phyloP scores from a whole-genome alignment of 371 early-diverging fungal genomes.

The Fennellomyces sp. region DNA sequence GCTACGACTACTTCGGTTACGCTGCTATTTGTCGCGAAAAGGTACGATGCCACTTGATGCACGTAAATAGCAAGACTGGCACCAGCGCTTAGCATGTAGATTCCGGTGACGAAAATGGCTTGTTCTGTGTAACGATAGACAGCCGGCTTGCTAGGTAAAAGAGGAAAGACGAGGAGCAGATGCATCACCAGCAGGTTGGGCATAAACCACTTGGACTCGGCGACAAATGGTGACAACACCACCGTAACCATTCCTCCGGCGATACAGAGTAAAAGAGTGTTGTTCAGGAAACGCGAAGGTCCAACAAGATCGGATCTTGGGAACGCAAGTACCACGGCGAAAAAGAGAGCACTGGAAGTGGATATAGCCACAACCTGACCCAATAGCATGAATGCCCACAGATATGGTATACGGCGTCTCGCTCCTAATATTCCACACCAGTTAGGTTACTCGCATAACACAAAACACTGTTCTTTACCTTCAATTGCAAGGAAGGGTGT shows the following conservation, averaged over 20 bases:
- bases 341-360: slow-evolving; percentile 32
- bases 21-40: slow-evolving; percentile 5
- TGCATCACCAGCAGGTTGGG: slow-evolving; percentile 42
- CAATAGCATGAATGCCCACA: slow-evolving; percentile 46
- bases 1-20: background rate
- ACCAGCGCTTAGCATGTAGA: slow-evolving; percentile 34
- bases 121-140: background rate
- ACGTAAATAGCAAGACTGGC: slow-evolving; percentile 32
- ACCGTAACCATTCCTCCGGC: slow-evolving; percentile 28
- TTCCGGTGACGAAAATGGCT: background rate
- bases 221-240: slow-evolving; percentile 29
- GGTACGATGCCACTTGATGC: slow-evolving; percentile 23
- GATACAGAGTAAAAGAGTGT: slow-evolving; percentile 6
- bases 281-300: slow-evolving; percentile 2
- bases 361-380: slow-evolving; percentile 51
- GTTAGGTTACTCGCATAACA: background rate
- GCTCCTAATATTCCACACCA: slow-evolving; percentile 19
- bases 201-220: slow-evolving; percentile 20
- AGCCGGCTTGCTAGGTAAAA: slow-evolving; percentile 9
- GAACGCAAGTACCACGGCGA: slow-evolving; percentile 29
- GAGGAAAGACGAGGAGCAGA: slow-evolving; percentile 27
- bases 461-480: slow-evolving; percentile 21
- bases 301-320: background rate
- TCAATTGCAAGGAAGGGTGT: slow-evolving; percentile 47
- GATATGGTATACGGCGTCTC: slow-evolving; percentile 32